Base-by-base conservation (phyloP, 371 early-diverging fungal genomes). In the Mucor circinelloides region DNA sequence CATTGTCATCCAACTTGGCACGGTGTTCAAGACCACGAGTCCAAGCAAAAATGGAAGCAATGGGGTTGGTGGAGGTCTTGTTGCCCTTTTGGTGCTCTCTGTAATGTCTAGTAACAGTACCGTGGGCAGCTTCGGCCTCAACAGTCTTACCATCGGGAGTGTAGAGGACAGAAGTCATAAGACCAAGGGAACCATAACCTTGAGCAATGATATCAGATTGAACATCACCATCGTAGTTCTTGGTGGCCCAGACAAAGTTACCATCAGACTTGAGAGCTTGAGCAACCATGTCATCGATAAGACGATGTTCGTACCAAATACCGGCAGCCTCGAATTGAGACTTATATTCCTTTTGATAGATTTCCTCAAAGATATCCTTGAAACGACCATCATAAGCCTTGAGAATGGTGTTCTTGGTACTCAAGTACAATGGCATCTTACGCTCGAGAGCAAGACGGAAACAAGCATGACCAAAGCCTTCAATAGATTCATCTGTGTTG, bases 261-360 rank as follows among this genome's bases (percentile, higher is more conserved):
- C 99, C 99, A 54, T 88, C 83, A 46, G 95, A 95, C 85, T 98
- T 98, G 77, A 98, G 83, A 46, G 91, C 94, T 79, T 97, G 97
- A 48, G 99, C 99, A 68, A 98, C 98, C 96, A 97, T 96, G 75
- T 98, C 99, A 77, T 98, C 99, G 71, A 98, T 97, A 63, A 98
- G 84, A 61, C 95, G 91, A 83, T 98, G 98, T 81, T 98, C 98
- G 72, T 98, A 98, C 95, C 94, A 96, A 73, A 97, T 95, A 59
- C 89, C 89, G 19, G 76, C 77, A 23, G 77, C 87, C 61, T 93
- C 91, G 60, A 91, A 95, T 64, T 90, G 78, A 52, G 84, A 59
- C 81, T 91, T 88, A 83, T 90, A 91, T 58, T 85, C 84, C 77
- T 81, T 75, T 58, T 95, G 90, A 84, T 94, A 98, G 70, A 97